phyloP scores from a whole-genome alignment of 495 filamentous ascomycete species.

The Diplogelasinospora grovesii region DNA sequence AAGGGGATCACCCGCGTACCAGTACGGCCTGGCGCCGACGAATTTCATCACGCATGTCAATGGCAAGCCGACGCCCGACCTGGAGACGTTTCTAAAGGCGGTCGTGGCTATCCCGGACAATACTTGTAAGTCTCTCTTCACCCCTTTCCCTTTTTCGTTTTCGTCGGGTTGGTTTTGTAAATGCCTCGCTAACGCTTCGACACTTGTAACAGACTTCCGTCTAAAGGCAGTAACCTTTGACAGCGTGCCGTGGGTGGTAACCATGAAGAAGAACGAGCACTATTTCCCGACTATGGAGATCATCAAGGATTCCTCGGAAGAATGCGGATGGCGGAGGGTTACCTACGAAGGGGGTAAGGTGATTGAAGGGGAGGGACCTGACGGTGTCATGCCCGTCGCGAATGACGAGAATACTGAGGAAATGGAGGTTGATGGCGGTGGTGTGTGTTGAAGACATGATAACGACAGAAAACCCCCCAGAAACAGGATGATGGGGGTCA shows the following conservation, averaged over 20 bases:
- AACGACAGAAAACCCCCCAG: neutral
- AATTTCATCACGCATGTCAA: slow-evolving; percentile 98
- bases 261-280: slow-evolving; percentile 99
- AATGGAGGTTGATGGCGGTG: slow-evolving; percentile 22
- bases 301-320: slow-evolving; percentile 59
- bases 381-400: slow-evolving; percentile 29
- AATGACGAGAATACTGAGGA: slow-evolving; percentile 20
- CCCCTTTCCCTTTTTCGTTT: neutral
- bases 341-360: slow-evolving; percentile 59
- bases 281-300: slow-evolving; percentile 93
- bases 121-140: slow-evolving; percentile 52
- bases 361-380: slow-evolving; percentile 41
- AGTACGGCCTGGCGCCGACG: slow-evolving; percentile 88
- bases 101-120: slow-evolving; percentile 88
- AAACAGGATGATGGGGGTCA: too few relatives aligned
- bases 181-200: too few relatives aligned
- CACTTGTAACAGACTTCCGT: slow-evolving; percentile 67
- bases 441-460: slow-evolving; percentile 5
- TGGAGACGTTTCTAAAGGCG: slow-evolving; percentile 70
- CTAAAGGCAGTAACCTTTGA: slow-evolving; percentile 93
- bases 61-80: slow-evolving; percentile 69
- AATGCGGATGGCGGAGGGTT: slow-evolving; percentile 62
- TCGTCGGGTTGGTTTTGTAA: too few relatives aligned
- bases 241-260: slow-evolving; percentile 94
- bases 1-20: slow-evolving; percentile 79